phyloP scores from a whole-genome alignment of 805 yeast genomes.

The Candida patagonica region DNA sequence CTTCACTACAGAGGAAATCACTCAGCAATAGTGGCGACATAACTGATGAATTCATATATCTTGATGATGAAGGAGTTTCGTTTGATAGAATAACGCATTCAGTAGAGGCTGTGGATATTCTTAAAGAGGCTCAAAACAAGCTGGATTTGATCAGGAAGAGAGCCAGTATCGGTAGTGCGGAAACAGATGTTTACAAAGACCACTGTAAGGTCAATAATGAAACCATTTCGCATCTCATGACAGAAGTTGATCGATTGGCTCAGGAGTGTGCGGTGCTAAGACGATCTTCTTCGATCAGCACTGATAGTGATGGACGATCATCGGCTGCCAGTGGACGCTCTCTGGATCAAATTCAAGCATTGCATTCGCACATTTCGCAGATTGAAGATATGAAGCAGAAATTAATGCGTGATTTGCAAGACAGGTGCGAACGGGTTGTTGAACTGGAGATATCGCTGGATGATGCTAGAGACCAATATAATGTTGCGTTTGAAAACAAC shows the following conservation, averaged over 20 bases:
- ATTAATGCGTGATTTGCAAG: constrained; percentile 15
- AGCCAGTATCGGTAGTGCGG: background rate
- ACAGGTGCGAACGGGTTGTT: constrained; percentile 29
- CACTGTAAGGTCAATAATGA: constrained; percentile 7
- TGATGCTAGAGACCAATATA: constrained; percentile 29
- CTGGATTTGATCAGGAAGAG: background rate
- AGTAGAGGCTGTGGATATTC: background rate
- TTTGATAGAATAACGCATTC: background rate
- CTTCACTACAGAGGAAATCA: background rate
- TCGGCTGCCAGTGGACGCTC: background rate
- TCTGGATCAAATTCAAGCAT: constrained; percentile 5
- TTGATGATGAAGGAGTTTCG: background rate
- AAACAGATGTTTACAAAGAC: constrained; percentile 6
- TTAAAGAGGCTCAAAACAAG: constrained; percentile 2
- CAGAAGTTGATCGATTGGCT: constrained; percentile 8
- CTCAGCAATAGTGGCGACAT: background rate
- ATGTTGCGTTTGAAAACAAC: constrained; percentile 19
- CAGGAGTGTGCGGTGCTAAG: constrained; percentile 1
- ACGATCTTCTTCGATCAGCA: background rate
- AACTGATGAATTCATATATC: background rate
- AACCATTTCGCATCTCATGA: constrained; percentile 9
- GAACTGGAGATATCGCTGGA: constrained; percentile 38
- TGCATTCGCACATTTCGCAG: constrained; percentile 7
- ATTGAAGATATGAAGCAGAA: constrained; percentile 49
- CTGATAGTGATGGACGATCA: constrained; percentile 2